Base-by-base conservation (phyloP, 495 filamentous ascomycete species). In the Podospora comata region DNA sequence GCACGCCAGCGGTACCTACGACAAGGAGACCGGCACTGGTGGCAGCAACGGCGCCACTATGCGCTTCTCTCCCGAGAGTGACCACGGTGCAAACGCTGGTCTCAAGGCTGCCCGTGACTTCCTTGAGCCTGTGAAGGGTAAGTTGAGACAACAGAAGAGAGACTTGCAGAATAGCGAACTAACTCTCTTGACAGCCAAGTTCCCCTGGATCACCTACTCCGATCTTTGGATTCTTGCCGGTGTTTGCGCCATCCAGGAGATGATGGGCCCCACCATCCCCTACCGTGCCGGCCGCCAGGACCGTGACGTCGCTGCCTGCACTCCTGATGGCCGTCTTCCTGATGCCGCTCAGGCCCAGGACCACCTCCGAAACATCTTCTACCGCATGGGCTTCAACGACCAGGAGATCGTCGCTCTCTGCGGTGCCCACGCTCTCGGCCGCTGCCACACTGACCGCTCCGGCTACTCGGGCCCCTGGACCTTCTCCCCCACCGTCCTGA, bases 311-410 rank as follows among this genome's bases (percentile, higher is more conserved):
- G 78, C 89, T 66, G 91, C 87, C 77, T 97, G 93, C 86, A 95
- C 93, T 59, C 95, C 95, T 60, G 94, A 99, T 74, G 95, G 95
- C 69, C 93, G 95, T 81, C 92, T 99, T 30, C 95, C 95, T 68
- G 94, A 99, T 77, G 95, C 86, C 62, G 70, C 87, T 70, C 88
- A 97, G 85, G 90, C 86, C 68, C 86, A 90, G 67, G 84, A 86
- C 69, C 95, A 99, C 81, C 84, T 99, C 75, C 91, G 95, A 67
- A 87, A 88, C 79, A 91, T 99, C 85, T 99, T 99, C 86, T 86
- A 87, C 78, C 92, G 94, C 78, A 97, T 97, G 94, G 95, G 95
- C 67, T 99, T 99, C 86, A 89, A 96, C 79, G 95, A 99, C 82
- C 90, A 89, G 62, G 94, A 99, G 80, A 97, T 97, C 73, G 94